phyloP scores from a whole-genome alignment of 495 filamentous ascomycete genomes.

The Podospora bellae-mahoneyi region DNA sequence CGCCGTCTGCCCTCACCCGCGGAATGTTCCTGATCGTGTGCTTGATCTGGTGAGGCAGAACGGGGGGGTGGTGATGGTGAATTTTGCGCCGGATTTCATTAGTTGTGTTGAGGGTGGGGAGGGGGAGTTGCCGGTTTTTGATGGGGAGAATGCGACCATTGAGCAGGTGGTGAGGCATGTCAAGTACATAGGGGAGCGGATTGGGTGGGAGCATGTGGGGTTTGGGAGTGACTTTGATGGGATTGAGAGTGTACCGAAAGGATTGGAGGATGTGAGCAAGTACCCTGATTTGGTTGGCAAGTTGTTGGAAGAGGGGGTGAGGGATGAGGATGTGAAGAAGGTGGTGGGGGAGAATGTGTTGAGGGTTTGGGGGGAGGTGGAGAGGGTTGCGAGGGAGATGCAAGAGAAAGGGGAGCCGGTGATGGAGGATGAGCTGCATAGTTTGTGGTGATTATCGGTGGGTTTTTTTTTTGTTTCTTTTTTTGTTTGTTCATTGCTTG shows the following conservation, averaged over 20 bases:
- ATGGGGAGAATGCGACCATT: conserved; percentile 68
- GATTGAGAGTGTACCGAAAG: conserved; percentile 53
- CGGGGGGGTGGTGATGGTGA: conserved; percentile 69
- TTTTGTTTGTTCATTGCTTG: conserved; percentile 9
- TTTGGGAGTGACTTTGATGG: conserved; percentile 76
- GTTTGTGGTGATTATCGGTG: conserved; percentile 12
- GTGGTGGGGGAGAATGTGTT: conserved; percentile 71
- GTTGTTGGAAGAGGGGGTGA: conserved; percentile 63
- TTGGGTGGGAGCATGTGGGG: conserved; percentile 73
- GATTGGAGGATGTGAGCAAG: conserved; percentile 75
- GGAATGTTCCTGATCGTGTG: conserved; percentile 71
- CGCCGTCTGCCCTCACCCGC: conserved; percentile 62
- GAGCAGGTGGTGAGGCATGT: conserved; percentile 74
- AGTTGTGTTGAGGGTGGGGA: conserved; percentile 57
- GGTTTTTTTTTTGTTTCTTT: conserved; percentile 4
- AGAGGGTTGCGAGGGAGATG: conserved; percentile 60
- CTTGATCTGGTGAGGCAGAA: conserved; percentile 59
- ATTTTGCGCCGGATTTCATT: conserved; percentile 77
- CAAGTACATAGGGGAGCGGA: conserved; percentile 61
- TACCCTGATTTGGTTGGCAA: conserved; percentile 78
- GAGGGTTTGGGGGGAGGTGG: conserved; percentile 72
- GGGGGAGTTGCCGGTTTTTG: conserved; percentile 56
- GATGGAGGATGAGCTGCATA: conserved; percentile 56
- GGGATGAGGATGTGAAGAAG: conserved; percentile 61
- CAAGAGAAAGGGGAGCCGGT: conserved; percentile 56